Evolutionary conservation across 768 basidiomycete genomes (phyloP).

Genomic region (Mycena albidolilacea): DNA sequence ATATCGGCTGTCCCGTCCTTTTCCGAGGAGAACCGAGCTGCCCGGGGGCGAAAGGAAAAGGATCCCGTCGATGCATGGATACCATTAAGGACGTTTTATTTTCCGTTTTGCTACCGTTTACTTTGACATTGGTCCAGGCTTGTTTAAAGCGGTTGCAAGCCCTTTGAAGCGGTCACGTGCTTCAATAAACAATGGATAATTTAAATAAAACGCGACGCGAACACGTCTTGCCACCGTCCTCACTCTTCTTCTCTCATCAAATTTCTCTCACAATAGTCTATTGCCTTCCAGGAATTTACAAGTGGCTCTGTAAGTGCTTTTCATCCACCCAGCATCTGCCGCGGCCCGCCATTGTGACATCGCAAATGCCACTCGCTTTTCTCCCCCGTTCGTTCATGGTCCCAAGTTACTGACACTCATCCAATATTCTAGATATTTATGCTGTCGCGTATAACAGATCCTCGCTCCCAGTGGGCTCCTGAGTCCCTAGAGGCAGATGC

Average conservation of each 20-base stretch:
- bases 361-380: neutral
- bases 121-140: too few relatives aligned
- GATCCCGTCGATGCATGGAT: too few relatives aligned
- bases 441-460: neutral
- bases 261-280: too few relatives aligned
- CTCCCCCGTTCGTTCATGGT: neutral
- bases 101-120: too few relatives aligned
- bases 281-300: neutral
- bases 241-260: neutral
- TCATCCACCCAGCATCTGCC: neutral
- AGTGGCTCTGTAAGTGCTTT: neutral
- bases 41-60: too few relatives aligned
- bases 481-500: neutral
- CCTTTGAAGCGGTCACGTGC: too few relatives aligned
- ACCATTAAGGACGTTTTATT: too few relatives aligned
- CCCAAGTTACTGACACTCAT: neutral
- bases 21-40: too few relatives aligned
- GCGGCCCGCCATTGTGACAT: neutral
- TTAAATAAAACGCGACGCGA: neutral
- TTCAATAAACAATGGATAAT: neutral
- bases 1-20: too few relatives aligned
- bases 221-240: conserved; percentile 1
- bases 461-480: neutral
- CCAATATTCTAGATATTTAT: neutral
- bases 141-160: too few relatives aligned